A percentile compares a stretch with the other conserved stretches of the same genome.
Evolutionary conservation across 768 basidiomycete species (phyloP).

Genomic region (Antrodiella citrinella): DNA sequence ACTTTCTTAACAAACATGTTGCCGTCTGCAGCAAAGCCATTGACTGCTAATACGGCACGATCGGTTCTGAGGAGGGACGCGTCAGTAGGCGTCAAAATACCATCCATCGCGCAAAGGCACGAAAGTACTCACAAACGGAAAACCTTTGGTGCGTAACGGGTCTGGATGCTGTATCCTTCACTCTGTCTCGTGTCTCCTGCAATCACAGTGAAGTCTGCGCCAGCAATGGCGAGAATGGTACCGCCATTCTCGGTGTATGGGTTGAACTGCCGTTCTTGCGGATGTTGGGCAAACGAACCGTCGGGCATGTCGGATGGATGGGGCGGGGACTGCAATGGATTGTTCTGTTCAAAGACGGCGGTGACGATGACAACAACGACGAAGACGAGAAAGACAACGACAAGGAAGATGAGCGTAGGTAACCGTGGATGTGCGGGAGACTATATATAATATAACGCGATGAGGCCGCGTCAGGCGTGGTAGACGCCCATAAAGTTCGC

Average conservation of each 20-base stretch:
- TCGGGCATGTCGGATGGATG: constrained; percentile 17
- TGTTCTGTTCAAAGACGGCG: too few relatives aligned
- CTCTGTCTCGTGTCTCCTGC: constrained; percentile 96
- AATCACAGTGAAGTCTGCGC: constrained; percentile 87
- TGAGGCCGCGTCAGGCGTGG: too few relatives aligned
- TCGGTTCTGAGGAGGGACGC: constrained; percentile 56
- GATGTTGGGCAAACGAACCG: constrained; percentile 22
- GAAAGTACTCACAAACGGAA: constrained; percentile 70
- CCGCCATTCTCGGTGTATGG: constrained; percentile 94
- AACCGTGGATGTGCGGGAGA: too few relatives aligned
- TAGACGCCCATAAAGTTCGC: too few relatives aligned
- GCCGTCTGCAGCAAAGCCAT: constrained; percentile 96
- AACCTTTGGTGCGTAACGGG: constrained; percentile 93
- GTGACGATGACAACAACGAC: not conserved
- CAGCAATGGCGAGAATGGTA: constrained; percentile 93
- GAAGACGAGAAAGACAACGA: too few relatives aligned
- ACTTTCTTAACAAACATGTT: constrained; percentile 97
- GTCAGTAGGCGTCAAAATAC: not conserved
- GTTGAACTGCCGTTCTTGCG: constrained; percentile 64
- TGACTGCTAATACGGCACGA: constrained; percentile 88
- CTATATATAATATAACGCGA: too few relatives aligned
- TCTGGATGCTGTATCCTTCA: constrained; percentile 97
- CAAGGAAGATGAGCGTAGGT: too few relatives aligned
- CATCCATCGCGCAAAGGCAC: not conserved
- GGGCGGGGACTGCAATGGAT: not conserved